Conservation (phyloP, 2,329 filamentous ascomycete genomes). For the Pestalotiopsis sp. region DNA sequence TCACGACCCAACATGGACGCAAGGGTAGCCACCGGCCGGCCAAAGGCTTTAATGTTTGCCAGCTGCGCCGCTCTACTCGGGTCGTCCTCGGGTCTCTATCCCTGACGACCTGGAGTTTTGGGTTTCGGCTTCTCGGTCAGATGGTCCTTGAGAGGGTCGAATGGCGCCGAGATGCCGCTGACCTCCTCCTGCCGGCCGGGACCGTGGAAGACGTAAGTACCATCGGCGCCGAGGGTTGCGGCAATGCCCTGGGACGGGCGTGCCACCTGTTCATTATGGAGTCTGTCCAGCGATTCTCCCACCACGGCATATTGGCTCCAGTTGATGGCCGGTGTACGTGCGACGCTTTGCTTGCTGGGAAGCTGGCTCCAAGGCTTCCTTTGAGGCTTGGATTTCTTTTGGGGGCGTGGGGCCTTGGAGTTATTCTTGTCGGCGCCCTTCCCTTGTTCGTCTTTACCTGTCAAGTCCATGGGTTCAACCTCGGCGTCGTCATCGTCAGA, state of each 20-base stretch:
- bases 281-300: conserved; percentile 78
- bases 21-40: background rate
- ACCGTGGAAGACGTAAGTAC: conserved; percentile 52
- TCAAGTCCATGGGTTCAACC: conserved; percentile 8
- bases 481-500: conserved; percentile 25
- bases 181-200: conserved; percentile 45
- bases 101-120: conserved; percentile 31
- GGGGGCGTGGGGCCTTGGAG: conserved; percentile 8
- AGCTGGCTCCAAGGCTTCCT: conserved; percentile 61
- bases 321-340: conserved; percentile 87
- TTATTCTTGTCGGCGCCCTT: background rate
- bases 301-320: conserved; percentile 95
- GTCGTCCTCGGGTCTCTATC: background rate
- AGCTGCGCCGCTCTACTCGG: background rate
- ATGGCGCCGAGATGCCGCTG: conserved; percentile 58
- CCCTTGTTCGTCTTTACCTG: background rate
- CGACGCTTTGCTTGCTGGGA: conserved; percentile 78
- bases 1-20: background rate
- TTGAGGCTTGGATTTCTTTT: conserved; percentile 18
- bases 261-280: conserved; percentile 78
- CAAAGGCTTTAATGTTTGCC: background rate
- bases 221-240: conserved; percentile 43
- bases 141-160: conserved; percentile 55
- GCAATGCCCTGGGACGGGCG: conserved; percentile 63
- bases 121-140: conserved; percentile 37